Evolutionary conservation across 768 basidiomycete genomes (phyloP).

Genomic region (Lactarius sanguifluus): DNA sequence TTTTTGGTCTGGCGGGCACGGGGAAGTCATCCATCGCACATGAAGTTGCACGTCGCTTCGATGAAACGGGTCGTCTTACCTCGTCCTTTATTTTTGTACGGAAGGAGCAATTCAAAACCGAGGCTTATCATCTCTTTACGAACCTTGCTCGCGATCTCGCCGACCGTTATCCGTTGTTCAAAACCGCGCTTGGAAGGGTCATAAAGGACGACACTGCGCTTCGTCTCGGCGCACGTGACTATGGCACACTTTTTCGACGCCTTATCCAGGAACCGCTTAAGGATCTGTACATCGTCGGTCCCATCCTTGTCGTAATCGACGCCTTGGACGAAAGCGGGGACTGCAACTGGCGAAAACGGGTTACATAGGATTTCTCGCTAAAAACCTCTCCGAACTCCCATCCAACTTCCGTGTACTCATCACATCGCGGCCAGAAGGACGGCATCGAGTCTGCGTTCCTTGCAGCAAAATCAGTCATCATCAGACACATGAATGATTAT

Average conservation of each 20-base stretch:
- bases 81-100: not conserved
- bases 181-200: not conserved
- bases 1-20: not conserved
- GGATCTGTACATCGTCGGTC: not conserved
- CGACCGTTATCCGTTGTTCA: not conserved
- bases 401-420: constrained; percentile 1
- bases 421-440: not conserved
- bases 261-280: not conserved
- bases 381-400: not conserved
- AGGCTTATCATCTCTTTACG: not conserved
- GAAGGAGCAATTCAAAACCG: not conserved
- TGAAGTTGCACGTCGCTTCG: not conserved
- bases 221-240: not conserved
- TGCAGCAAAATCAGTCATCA: not conserved
- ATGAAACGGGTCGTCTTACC: not conserved
- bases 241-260: not conserved
- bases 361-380: not conserved
- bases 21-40: not conserved
- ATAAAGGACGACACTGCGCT: not conserved
- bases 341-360: not conserved
- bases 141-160: not conserved
- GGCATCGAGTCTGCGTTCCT: not conserved
- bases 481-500: not conserved
- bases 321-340: constrained; percentile 5
- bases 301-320: not conserved